phyloP scores from a whole-genome alignment of 495 filamentous ascomycete genomes.

The Rhypophila decipiens region DNA sequence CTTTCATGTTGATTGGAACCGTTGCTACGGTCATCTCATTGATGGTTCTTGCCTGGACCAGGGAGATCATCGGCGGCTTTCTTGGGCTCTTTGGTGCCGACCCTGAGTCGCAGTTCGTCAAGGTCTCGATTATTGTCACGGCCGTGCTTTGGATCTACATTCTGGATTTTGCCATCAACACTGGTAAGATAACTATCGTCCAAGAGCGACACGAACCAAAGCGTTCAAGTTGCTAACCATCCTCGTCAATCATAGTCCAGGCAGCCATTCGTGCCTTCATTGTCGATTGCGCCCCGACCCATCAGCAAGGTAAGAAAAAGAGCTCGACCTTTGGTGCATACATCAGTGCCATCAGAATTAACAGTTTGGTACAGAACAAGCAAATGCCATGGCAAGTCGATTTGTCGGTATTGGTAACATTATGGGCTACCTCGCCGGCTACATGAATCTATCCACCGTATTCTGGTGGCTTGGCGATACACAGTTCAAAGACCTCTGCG shows the following conservation, averaged over 20 bases:
- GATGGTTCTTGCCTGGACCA: slow-evolving; percentile 74
- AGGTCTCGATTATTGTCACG: slow-evolving; percentile 55
- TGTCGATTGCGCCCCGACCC: slow-evolving; percentile 79
- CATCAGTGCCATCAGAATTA: not conserved
- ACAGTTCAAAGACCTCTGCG: slow-evolving; percentile 86
- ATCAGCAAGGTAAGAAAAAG: slow-evolving; percentile 63
- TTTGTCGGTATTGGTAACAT: slow-evolving; percentile 81
- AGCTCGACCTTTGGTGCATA: not conserved
- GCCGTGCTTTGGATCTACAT: slow-evolving; percentile 81
- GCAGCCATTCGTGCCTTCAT: slow-evolving; percentile 85
- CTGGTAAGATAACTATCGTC: slow-evolving; percentile 46
- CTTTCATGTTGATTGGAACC: slow-evolving; percentile 78
- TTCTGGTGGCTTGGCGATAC: slow-evolving; percentile 73
- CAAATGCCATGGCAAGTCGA: slow-evolving; percentile 83
- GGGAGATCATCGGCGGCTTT: slow-evolving; percentile 66
- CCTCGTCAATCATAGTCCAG: slow-evolving; percentile 53
- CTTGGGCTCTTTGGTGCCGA: slow-evolving; percentile 66
- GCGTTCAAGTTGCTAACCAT: not conserved
- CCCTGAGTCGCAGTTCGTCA: slow-evolving; percentile 51
- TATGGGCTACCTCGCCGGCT: slow-evolving; percentile 75
- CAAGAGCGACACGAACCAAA: not conserved
- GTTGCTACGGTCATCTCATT: slow-evolving; percentile 65
- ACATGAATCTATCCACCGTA: slow-evolving; percentile 62
- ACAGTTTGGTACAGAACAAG: slow-evolving; percentile 45
- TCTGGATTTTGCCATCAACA: slow-evolving; percentile 87